phyloP scores from a whole-genome alignment of 768 basidiomycete genomes.

The Rhizopogon roseolus region DNA sequence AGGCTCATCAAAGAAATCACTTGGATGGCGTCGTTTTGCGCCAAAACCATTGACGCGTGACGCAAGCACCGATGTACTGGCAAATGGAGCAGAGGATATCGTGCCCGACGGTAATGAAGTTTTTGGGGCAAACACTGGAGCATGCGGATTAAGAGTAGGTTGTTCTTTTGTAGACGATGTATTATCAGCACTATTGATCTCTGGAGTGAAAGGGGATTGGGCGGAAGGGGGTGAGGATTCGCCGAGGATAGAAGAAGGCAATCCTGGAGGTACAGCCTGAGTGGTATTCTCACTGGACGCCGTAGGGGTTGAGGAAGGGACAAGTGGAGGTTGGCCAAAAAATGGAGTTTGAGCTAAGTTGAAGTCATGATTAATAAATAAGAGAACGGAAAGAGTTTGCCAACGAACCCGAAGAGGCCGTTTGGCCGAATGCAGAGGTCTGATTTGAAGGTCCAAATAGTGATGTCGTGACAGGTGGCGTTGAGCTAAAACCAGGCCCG shows the following conservation, averaged over 20 bases:
- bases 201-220: neutral
- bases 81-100: neutral
- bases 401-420: neutral
- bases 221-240: neutral
- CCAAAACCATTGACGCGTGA: no score
- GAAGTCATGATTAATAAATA: neutral
- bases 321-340: neutral
- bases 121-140: constrained; percentile 8
- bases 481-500: constrained; percentile 2
- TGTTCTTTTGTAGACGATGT: constrained; percentile 3
- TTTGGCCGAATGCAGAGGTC: neutral
- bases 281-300: neutral
- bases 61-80: neutral
- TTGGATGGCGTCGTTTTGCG: neutral
- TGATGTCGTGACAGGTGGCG: neutral
- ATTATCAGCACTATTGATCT: neutral
- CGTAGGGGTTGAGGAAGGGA: neutral
- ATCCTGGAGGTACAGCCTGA: no score
- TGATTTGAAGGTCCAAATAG: constrained; percentile 4
- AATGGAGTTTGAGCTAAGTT: neutral
- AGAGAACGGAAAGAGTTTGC: neutral
- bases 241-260: no score
- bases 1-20: no score
- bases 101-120: neutral
- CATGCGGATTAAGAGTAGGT: constrained; percentile 15